phyloP scores from a whole-genome alignment of 2,329 filamentous ascomycete species.

The Penicillium olsonii region DNA sequence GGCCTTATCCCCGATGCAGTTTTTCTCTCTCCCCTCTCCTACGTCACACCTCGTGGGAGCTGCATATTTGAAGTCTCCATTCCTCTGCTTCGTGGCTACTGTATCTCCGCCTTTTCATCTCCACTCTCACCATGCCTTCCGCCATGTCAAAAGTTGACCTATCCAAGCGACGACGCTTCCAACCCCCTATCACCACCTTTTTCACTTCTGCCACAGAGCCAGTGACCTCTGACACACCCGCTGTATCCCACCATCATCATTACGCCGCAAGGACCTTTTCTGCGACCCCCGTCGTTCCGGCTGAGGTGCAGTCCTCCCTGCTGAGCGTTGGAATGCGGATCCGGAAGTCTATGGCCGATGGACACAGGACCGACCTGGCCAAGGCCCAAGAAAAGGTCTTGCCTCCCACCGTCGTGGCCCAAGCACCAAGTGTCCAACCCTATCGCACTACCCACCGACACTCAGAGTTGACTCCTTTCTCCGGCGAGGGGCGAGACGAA shows the following conservation, averaged over 20 bases:
- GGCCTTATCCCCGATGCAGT: background rate
- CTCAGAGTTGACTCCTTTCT: constrained; percentile 75
- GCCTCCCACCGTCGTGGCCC: constrained; percentile 5
- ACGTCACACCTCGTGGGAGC: constrained; percentile 3
- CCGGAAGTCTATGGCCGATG: constrained; percentile 88
- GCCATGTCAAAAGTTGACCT: constrained; percentile 21
- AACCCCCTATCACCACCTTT: constrained; percentile 45
- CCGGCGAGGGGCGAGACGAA: constrained; percentile 61
- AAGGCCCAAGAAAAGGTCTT: constrained; percentile 26
- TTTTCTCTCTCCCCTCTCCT: background rate
- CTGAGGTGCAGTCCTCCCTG: constrained; percentile 75
- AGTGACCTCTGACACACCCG: constrained; percentile 10
- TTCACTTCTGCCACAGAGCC: constrained; percentile 29
- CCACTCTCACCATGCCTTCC: constrained; percentile 20
- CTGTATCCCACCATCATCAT: constrained; percentile 43
- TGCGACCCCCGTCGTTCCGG: constrained; percentile 58
- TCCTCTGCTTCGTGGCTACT: background rate
- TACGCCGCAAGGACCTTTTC: constrained; percentile 43
- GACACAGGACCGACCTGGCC: constrained; percentile 72
- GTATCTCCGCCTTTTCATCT: background rate
- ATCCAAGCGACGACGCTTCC: constrained; percentile 48
- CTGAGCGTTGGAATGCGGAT: constrained; percentile 91
- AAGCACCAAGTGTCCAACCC: constrained; percentile 5
- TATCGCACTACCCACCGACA: constrained; percentile 11
- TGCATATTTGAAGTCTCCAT: background rate